Evolutionary conservation across 129 eudicot species (phyloP).

Genomic region (Dittrichia graveolens): DNA sequence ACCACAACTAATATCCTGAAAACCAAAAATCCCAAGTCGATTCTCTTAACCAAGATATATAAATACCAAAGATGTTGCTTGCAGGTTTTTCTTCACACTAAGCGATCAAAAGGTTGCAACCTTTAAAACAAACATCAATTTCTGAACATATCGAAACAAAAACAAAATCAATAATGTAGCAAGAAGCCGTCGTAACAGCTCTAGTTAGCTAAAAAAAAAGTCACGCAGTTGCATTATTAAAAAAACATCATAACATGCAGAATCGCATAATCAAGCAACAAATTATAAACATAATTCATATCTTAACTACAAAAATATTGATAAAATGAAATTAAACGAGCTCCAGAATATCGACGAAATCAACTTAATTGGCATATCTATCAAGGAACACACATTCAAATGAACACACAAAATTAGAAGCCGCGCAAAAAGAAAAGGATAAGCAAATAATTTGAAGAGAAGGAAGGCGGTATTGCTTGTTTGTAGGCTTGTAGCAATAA

Average conservation of each 20-base stretch:
- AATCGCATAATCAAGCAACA: constrained; percentile 10
- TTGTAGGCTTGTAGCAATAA: not conserved
- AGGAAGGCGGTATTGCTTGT: not conserved
- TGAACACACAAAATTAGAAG: not conserved
- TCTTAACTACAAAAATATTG: constrained; percentile 9
- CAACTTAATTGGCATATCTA: constrained; percentile 19
- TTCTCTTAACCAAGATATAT: constrained; percentile 26
- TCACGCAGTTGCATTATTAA: constrained; percentile 7
- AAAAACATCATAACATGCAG: constrained; percentile 18
- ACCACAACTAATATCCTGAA: not conserved
- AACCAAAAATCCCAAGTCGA: constrained; percentile 18
- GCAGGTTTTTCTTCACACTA: not conserved
- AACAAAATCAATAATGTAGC: not conserved
- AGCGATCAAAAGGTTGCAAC: constrained; percentile 1
- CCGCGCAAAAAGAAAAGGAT: not conserved
- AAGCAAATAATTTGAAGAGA: constrained; percentile 11
- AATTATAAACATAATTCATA: not conserved
- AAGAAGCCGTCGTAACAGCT: constrained; percentile 8
- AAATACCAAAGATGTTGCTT: constrained; percentile 22
- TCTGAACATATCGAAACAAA: constrained; percentile 20
- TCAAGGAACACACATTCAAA: constrained; percentile 14
- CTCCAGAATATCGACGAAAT: not conserved
- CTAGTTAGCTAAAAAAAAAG: not conserved
- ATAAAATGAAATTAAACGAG: constrained; percentile 13
- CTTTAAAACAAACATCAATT: constrained; percentile 26